phyloP scores from a whole-genome alignment of 2,329 filamentous ascomycete genomes.

The Cercospora citrullina region DNA sequence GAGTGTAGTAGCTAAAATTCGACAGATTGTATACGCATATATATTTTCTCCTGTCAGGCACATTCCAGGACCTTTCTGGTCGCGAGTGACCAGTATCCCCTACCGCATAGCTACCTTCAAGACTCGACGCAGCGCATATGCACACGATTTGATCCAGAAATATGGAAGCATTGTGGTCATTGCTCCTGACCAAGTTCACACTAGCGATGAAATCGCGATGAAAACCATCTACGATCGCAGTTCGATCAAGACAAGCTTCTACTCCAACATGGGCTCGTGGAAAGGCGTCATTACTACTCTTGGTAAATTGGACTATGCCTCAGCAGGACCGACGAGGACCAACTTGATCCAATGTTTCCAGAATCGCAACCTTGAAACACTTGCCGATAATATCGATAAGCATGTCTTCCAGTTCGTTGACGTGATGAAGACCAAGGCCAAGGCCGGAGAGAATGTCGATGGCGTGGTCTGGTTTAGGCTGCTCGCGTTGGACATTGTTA shows the following conservation, averaged over 20 bases:
- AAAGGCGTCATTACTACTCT: slow-evolving; percentile 26
- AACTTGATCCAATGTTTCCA: slow-evolving; percentile 27
- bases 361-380: slow-evolving; percentile 21
- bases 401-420: slow-evolving; percentile 21
- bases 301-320: slow-evolving; percentile 19
- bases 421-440: slow-evolving; percentile 6
- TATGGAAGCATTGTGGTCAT: slow-evolving; percentile 27
- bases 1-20: not conserved
- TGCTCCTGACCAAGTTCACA: slow-evolving; percentile 27
- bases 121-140: slow-evolving; percentile 18
- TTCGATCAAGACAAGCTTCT: slow-evolving; percentile 23
- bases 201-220: slow-evolving; percentile 22
- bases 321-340: slow-evolving; percentile 22
- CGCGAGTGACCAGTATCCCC: slow-evolving; percentile 19
- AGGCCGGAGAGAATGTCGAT: slow-evolving; percentile 18
- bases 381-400: slow-evolving; percentile 20
- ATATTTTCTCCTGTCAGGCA: slow-evolving; percentile 22
- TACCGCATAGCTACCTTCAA: slow-evolving; percentile 18
- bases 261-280: slow-evolving; percentile 25
- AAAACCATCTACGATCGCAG: slow-evolving; percentile 23
- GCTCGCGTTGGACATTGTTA: slow-evolving; percentile 25
- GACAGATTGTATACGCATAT: slow-evolving; percentile 18
- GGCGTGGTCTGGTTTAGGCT: slow-evolving; percentile 22
- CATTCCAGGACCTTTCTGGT: slow-evolving; percentile 23
- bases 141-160: slow-evolving; percentile 9